These are phyloP conservation scores for Solanum bulbocastanum DNA, from an alignment of 257 asterid genomes.

Conservation along the genomic window DNA sequence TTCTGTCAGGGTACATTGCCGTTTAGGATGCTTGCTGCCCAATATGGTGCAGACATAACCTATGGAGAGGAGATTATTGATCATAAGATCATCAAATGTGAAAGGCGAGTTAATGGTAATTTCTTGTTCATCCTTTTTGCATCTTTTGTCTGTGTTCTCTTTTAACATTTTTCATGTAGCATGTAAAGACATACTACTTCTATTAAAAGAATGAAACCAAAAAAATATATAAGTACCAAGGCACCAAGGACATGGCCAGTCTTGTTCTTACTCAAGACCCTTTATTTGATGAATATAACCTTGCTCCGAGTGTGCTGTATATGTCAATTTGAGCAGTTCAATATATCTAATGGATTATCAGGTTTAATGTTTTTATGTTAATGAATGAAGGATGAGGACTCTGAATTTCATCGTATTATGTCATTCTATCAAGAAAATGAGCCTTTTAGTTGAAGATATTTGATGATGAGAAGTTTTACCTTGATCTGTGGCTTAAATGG, in stretches of 20 bases:
- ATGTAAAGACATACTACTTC: neutral
- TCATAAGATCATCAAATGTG: conserved; percentile 83
- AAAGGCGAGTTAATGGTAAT: conserved; percentile 62
- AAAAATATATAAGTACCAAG: neutral
- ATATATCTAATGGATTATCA: neutral
- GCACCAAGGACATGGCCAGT: neutral
- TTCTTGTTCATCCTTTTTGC: neutral
- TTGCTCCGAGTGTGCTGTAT: neutral
- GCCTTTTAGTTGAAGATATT: neutral
- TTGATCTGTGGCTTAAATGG: neutral
- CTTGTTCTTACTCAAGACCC: neutral
- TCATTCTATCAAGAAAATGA: neutral
- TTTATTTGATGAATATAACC: neutral
- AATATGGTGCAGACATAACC: conserved; percentile 81
- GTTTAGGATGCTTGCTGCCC: conserved; percentile 74
- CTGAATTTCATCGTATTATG: neutral
- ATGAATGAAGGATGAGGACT: neutral
- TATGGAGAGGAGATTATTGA: conserved; percentile 96
- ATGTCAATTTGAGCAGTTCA: neutral
- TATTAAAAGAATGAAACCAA: neutral
- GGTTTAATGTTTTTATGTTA: neutral
- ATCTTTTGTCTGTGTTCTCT: neutral
- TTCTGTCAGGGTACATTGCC: conserved; percentile 73
- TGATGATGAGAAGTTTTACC: neutral
- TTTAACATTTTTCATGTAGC: neutral